These are phyloP conservation scores for Aureobasidium sp. DNA, from an alignment of 2,329 filamentous ascomycete species.

Conservation along the genomic window DNA sequence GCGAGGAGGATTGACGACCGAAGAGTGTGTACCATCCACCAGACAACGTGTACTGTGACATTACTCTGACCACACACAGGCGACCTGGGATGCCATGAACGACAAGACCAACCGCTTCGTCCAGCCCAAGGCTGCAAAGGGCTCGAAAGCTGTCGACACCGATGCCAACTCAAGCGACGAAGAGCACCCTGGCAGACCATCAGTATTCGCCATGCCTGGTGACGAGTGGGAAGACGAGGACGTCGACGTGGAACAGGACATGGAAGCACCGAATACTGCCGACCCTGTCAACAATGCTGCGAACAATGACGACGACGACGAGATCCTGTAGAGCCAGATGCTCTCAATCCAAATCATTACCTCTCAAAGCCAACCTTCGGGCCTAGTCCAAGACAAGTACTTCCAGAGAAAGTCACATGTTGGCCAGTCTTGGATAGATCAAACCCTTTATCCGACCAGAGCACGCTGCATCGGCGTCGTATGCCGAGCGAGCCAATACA, in stretches of 20 bases:
- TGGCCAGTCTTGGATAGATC: background rate
- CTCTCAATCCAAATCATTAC: background rate
- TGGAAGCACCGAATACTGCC: background rate
- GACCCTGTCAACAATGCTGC: background rate
- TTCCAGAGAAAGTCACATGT: no score
- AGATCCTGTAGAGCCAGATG: constrained; percentile 8
- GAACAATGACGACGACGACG: constrained; percentile 11
- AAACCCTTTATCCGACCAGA: background rate
- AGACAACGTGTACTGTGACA: background rate
- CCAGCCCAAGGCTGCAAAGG: background rate
- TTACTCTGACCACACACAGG: background rate
- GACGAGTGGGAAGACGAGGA: constrained; percentile 1
- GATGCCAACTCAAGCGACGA: constrained; percentile 4
- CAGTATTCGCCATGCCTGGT: constrained; percentile 6
- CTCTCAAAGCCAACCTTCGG: background rate
- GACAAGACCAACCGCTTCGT: constrained; percentile 15
- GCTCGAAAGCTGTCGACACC: background rate
- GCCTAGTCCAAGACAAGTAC: background rate
- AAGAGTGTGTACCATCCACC: constrained; percentile 22
- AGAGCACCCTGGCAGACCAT: constrained; percentile 18
- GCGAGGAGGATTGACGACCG: constrained; percentile 42
- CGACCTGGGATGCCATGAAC: constrained; percentile 28
- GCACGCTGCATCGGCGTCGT: background rate
- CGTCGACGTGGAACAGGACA: background rate
- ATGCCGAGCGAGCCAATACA: background rate